phyloP scores from a whole-genome alignment of 257 asterid species.

The Solanum pennellii region DNA sequence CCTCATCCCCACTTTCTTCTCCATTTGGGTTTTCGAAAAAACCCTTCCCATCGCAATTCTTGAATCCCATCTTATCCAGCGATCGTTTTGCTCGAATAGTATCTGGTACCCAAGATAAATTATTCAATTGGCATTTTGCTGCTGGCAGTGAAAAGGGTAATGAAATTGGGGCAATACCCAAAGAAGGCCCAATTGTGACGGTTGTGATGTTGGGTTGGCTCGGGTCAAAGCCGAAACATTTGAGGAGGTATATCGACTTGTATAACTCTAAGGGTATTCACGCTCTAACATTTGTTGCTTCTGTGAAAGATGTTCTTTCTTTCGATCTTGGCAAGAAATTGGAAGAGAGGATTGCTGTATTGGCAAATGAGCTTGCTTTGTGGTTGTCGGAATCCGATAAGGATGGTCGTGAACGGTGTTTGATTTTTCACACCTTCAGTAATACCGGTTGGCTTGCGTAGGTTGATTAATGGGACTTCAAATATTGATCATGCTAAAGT shows the following conservation, averaged over 20 bases:
- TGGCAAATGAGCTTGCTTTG: slow-evolving; percentile 41
- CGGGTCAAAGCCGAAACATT: slow-evolving; percentile 63
- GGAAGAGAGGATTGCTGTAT: slow-evolving; percentile 37
- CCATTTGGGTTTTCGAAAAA: background rate
- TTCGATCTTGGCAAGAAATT: slow-evolving; percentile 61
- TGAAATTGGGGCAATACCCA: background rate
- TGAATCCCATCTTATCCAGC: slow-evolving; percentile 7
- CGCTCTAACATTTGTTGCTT: slow-evolving; percentile 56
- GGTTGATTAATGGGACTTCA: slow-evolving; percentile 30
- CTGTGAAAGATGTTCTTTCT: slow-evolving; percentile 63
- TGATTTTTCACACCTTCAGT: slow-evolving; percentile 82
- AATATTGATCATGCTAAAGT: background rate
- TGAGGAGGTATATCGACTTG: slow-evolving; percentile 56
- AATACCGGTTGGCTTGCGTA: slow-evolving; percentile 97
- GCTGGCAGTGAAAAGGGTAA: background rate
- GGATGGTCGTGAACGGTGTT: slow-evolving; percentile 41
- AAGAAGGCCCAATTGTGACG: slow-evolving; percentile 42
- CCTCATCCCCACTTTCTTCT: background rate
- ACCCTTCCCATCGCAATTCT: background rate
- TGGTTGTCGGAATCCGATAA: slow-evolving; percentile 46
- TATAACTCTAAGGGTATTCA: slow-evolving; percentile 62
- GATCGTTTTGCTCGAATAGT: slow-evolving; percentile 18
- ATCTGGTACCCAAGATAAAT: slow-evolving; percentile 8
- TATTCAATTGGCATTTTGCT: slow-evolving; percentile 36
- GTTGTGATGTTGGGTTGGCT: slow-evolving; percentile 88